These are phyloP conservation scores for Drechslerella coelobrocha DNA, from an alignment of 2,329 filamentous ascomycete genomes.

Conservation along the genomic window DNA sequence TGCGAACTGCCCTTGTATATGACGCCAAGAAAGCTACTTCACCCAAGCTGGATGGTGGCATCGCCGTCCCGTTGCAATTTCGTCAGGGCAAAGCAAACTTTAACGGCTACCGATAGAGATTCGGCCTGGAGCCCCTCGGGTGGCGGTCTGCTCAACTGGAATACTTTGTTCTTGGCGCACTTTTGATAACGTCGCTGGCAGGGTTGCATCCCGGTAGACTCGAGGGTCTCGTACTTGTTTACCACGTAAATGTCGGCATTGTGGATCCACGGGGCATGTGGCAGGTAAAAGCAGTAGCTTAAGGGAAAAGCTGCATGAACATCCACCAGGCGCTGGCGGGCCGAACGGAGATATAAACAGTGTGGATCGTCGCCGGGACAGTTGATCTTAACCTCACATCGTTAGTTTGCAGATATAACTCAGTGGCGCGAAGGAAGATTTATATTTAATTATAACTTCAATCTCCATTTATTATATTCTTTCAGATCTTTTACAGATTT, in stretches of 20 bases:
- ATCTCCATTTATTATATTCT: background rate
- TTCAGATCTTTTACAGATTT: background rate
- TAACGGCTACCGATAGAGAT: constrained; percentile 24
- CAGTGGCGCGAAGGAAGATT: background rate
- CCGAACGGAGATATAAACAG: constrained; percentile 28
- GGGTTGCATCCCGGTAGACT: constrained; percentile 2
- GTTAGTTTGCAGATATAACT: background rate
- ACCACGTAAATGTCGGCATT: too few relatives aligned
- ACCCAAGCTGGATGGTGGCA: constrained; percentile 32
- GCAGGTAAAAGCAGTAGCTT: too few relatives aligned
- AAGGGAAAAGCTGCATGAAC: constrained; percentile 3
- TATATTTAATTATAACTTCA: background rate
- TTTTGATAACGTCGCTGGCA: constrained; percentile 21
- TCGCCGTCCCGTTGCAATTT: constrained; percentile 24
- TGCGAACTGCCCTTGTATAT: background rate
- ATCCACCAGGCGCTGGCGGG: constrained; percentile 1
- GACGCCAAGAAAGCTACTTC: constrained; percentile 21
- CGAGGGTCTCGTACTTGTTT: too few relatives aligned
- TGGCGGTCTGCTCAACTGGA: constrained; percentile 11
- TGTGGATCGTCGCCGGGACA: constrained; percentile 35
- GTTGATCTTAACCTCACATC: background rate
- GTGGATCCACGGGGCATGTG: too few relatives aligned
- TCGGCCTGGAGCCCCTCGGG: too few relatives aligned
- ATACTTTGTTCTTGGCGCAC: constrained; percentile 18
- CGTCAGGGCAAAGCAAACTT: constrained; percentile 11